phyloP scores from a whole-genome alignment of 108 stramenopile genomes.

The Discostella stelligeroides region DNA sequence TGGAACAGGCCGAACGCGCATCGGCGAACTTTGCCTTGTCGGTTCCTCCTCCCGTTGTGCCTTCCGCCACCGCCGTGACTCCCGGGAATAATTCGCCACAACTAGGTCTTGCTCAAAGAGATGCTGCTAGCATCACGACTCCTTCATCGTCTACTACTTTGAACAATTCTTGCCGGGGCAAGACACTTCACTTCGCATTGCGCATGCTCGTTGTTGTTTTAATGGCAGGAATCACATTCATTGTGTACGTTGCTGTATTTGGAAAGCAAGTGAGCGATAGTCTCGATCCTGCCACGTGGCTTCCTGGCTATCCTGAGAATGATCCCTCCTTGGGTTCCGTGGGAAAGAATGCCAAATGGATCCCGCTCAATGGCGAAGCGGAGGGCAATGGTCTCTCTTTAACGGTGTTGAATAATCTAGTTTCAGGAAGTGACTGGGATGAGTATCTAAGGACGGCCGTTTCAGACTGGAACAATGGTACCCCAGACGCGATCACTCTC shows the following conservation, averaged over 20 bases:
- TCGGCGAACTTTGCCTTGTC: slow-evolving; percentile 8
- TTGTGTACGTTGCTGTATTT: slow-evolving; percentile 20
- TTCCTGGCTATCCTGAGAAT: slow-evolving; percentile 50
- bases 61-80: not conserved
- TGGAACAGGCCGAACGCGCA: slow-evolving; percentile 14
- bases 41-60: no score
- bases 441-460: slow-evolving; percentile 54
- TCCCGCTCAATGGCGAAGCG: slow-evolving; percentile 42
- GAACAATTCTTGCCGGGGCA: slow-evolving; percentile 14
- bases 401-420: slow-evolving; percentile 67
- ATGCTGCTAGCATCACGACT: no score
- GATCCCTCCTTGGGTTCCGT: slow-evolving; percentile 51
- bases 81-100: slow-evolving; percentile 11
- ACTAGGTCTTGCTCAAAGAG: not conserved
- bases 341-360: slow-evolving; percentile 33
- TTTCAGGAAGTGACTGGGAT: slow-evolving; percentile 55
- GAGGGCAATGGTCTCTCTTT: slow-evolving; percentile 53
- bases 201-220: not conserved
- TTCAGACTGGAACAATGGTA: slow-evolving; percentile 74
- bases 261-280: slow-evolving; percentile 14
- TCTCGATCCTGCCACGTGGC: slow-evolving; percentile 44
- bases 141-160: not conserved
- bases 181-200: slow-evolving; percentile 15
- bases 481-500: slow-evolving; percentile 76
- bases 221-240: slow-evolving; percentile 7